Conservation (phyloP, 2,329 filamentous ascomycete species). For the Thielaviopsis cerberus region DNA sequence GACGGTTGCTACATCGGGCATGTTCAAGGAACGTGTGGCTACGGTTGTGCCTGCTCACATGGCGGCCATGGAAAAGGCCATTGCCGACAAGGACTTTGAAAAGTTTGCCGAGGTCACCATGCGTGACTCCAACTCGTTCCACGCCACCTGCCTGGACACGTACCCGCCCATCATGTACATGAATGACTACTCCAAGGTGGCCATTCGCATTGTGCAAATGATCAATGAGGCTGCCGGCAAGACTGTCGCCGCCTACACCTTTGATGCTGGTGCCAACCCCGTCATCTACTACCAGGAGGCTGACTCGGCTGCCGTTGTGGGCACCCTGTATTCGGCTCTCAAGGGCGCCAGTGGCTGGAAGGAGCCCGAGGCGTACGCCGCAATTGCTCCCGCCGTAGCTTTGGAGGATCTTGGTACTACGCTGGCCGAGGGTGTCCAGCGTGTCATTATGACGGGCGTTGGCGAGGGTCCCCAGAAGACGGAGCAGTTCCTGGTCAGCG, state of each 20-base stretch:
- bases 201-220: constrained; percentile 71
- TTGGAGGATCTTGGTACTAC: constrained; percentile 44
- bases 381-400: constrained; percentile 34
- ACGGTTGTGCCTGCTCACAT: constrained; percentile 69
- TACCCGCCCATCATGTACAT: constrained; percentile 97
- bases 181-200: constrained; percentile 79
- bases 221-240: constrained; percentile 68
- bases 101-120: constrained; percentile 81
- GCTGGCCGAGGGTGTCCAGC: constrained; percentile 62
- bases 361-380: constrained; percentile 26
- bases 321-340: constrained; percentile 54
- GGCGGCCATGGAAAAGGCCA: constrained; percentile 66
- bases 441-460: constrained; percentile 80
- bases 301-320: constrained; percentile 54
- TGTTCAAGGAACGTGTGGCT: constrained; percentile 61
- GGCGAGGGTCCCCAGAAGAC: constrained; percentile 75
- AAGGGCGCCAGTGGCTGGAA: constrained; percentile 54
- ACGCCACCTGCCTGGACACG: constrained; percentile 84
- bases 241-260: constrained; percentile 81
- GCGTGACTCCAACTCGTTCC: constrained; percentile 94
- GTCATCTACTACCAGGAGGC: constrained; percentile 88
- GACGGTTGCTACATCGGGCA: constrained; percentile 75
- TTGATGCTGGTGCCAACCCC: constrained; percentile 90
- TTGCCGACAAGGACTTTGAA: constrained; percentile 62
- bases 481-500: constrained; percentile 55